Evolutionary conservation across 2,329 filamentous ascomycete species (phyloP).

Genomic region (Fusarium falciforme): DNA sequence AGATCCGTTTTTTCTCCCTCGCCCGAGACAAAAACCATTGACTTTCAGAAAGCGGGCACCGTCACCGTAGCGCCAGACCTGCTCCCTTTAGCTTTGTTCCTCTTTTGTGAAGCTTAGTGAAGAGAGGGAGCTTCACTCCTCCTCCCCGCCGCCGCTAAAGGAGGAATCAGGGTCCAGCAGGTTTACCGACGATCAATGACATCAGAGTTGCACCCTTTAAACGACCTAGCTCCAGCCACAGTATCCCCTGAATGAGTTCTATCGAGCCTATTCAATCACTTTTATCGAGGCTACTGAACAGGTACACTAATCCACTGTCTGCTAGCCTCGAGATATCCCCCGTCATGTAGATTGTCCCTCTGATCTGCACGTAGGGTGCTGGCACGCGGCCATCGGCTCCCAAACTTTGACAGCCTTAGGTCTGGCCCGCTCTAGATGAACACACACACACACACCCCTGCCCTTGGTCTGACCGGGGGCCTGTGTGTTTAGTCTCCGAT

Average conservation of each 20-base stretch:
- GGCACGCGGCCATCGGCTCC: constrained; percentile 30
- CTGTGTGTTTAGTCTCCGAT: constrained; percentile 12
- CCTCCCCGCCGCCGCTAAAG: background rate
- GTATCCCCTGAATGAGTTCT: background rate
- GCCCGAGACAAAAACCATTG: background rate
- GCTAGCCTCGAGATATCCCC: background rate
- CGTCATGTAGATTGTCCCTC: background rate
- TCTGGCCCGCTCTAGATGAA: background rate
- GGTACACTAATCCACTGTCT: background rate
- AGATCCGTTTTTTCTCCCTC: background rate
- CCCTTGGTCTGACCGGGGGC: constrained; percentile 1
- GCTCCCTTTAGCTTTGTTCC: background rate
- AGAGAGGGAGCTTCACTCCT: background rate
- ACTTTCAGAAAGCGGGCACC: background rate
- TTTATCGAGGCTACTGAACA: background rate
- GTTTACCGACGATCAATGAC: constrained; percentile 20
- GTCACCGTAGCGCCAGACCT: background rate
- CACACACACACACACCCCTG: constrained; percentile 4
- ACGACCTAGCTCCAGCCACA: constrained; percentile 1
- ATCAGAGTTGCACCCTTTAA: constrained; percentile 12
- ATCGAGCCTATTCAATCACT: background rate
- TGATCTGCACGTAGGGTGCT: constrained; percentile 38
- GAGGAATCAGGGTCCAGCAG: constrained; percentile 29
- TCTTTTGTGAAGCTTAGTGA: constrained; percentile 1
- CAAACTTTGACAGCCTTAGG: background rate